A percentile compares a stretch with the other conserved stretches of the same genome.
Conservation (phyloP, 2,329 filamentous ascomycete species). For the Gaeumannomyces sp. region DNA sequence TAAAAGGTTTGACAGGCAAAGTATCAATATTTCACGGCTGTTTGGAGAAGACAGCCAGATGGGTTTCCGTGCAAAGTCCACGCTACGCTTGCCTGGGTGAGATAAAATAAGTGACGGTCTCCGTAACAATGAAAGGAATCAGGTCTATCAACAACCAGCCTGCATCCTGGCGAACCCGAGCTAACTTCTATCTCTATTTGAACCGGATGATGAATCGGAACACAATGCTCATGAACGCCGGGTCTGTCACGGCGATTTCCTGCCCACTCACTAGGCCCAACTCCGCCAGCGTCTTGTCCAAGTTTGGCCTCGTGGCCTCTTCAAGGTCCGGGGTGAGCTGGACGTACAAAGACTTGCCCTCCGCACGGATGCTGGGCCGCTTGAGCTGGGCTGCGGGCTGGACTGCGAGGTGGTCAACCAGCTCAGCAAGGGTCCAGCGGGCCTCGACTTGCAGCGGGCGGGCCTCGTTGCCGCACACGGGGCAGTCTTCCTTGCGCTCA, state of each 20-base stretch:
- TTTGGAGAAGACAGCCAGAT: no score
- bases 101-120: neutral
- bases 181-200: constrained; percentile 20
- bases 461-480: constrained; percentile 67
- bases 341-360: constrained; percentile 85
- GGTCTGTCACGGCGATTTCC: constrained; percentile 87
- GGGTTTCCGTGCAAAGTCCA: no score
- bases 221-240: constrained; percentile 73
- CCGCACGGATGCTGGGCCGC: constrained; percentile 75
- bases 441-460: constrained; percentile 68
- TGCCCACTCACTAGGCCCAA: constrained; percentile 70
- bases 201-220: constrained; percentile 52
- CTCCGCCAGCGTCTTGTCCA: constrained; percentile 69
- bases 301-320: constrained; percentile 75
- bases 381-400: constrained; percentile 89
- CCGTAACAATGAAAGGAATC: neutral
- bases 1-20: constrained; percentile 3
- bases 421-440: constrained; percentile 68
- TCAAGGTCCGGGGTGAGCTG: constrained; percentile 76
- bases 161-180: no score
- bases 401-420: constrained; percentile 76
- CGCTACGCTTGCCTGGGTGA: neutral
- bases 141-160: neutral
- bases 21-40: neutral
- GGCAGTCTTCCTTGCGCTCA: constrained; percentile 89